These are phyloP conservation scores for Saccharomycopsis schoenii DNA, from an alignment of 805 yeast genomes.

Conservation along the genomic window DNA sequence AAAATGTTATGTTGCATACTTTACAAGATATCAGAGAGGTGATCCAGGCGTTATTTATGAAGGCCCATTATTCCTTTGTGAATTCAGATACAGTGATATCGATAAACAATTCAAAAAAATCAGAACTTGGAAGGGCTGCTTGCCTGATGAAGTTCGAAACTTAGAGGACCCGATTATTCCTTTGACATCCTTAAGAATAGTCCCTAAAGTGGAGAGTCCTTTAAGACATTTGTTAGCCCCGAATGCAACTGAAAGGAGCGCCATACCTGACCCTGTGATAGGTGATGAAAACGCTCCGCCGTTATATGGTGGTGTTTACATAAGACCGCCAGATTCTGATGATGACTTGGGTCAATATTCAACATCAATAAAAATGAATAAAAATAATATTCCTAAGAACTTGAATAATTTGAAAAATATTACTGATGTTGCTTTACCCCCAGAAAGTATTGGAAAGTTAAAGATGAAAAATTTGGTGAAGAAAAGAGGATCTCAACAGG, in stretches of 20 bases:
- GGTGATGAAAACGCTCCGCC: conserved; percentile 89
- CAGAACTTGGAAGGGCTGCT: conserved; percentile 97
- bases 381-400: conserved; percentile 15
- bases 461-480: background rate
- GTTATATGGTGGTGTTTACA: conserved; percentile 78
- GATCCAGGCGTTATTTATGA: conserved; percentile 77
- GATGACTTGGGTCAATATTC: conserved; percentile 59
- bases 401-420: conserved; percentile 17
- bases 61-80: conserved; percentile 87
- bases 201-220: conserved; percentile 77
- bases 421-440: conserved; percentile 14
- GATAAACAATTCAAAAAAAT: conserved; percentile 89
- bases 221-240: conserved; percentile 66
- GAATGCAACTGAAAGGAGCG: conserved; percentile 61
- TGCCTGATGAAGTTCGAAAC: conserved; percentile 92
- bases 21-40: conserved; percentile 90
- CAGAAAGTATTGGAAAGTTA: background rate
- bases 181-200: conserved; percentile 53
- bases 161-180: conserved; percentile 72
- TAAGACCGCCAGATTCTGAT: conserved; percentile 61
- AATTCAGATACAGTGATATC: conserved; percentile 83
- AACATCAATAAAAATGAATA: conserved; percentile 11
- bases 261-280: conserved; percentile 71
- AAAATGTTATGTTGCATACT: conserved; percentile 89
- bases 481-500: background rate